Evolutionary conservation across 768 basidiomycete species (phyloP).

Genomic region (Botryobasidium botryosum): DNA sequence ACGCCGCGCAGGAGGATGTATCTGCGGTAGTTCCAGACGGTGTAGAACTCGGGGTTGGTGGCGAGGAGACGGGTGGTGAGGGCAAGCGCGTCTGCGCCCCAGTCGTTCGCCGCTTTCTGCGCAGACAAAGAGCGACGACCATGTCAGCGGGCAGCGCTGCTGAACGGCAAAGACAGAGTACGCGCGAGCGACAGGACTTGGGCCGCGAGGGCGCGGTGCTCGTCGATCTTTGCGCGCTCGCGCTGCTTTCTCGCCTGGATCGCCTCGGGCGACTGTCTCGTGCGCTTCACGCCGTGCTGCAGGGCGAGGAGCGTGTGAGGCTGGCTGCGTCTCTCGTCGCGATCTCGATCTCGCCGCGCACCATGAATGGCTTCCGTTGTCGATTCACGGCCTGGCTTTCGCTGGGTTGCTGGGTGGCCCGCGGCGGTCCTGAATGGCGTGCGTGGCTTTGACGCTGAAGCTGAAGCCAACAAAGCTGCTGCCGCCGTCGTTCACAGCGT

Average conservation of each 20-base stretch:
- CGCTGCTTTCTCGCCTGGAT: constrained; percentile 48
- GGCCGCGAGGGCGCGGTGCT: constrained; percentile 50
- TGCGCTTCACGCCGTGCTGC: constrained; percentile 52
- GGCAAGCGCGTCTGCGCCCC: constrained; percentile 56
- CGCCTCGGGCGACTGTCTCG: constrained; percentile 38
- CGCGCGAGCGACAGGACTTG: constrained; percentile 46
- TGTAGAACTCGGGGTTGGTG: constrained; percentile 90
- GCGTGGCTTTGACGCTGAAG: no score
- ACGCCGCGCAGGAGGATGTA: constrained; percentile 55
- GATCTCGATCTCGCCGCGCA: no score
- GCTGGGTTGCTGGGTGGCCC: no score
- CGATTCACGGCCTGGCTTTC: no score
- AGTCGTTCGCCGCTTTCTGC: constrained; percentile 57
- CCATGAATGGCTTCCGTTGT: no score
- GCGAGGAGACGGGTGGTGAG: constrained; percentile 61
- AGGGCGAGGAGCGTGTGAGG: no score
- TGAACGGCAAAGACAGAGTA: not conserved
- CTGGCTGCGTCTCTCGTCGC: no score
- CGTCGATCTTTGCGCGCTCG: constrained; percentile 61
- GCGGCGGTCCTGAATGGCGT: no score
- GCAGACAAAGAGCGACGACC: not conserved
- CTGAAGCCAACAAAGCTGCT: no score
- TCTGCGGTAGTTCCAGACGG: constrained; percentile 88
- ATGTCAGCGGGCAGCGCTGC: not conserved
- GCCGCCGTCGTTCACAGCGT: no score